Evolutionary conservation across 352 stramenopile species (phyloP).

Genomic region (Globisporangium acanthophoron): DNA sequence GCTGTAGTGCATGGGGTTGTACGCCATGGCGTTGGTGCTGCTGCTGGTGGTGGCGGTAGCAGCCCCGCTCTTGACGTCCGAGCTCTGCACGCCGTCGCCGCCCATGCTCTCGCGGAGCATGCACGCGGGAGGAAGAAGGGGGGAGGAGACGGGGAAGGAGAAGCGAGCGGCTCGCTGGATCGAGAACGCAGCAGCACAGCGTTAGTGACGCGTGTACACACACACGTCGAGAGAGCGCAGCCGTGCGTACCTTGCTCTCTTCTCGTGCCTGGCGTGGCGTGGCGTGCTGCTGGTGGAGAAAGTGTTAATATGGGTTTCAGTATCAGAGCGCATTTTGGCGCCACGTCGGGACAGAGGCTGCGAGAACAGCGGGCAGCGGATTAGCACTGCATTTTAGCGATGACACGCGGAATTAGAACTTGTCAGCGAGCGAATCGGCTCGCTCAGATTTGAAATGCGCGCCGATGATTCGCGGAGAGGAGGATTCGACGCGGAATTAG

Average conservation of each 20-base stretch:
- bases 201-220: neutral
- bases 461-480: neutral
- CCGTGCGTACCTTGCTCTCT: neutral
- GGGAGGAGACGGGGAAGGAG: neutral
- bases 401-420: neutral
- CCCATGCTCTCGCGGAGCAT: slow-evolving; percentile 1
- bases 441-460: neutral
- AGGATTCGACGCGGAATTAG: neutral
- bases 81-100: slow-evolving; percentile 1
- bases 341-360: neutral
- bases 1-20: neutral
- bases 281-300: neutral
- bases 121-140: neutral
- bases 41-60: slow-evolving; percentile 1
- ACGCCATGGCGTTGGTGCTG: slow-evolving; percentile 8
- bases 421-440: neutral
- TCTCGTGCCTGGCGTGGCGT: neutral
- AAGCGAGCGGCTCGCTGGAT: neutral
- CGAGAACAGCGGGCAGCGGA: neutral
- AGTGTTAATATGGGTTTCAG: slow-evolving; percentile 4
- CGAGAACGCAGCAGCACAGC: neutral
- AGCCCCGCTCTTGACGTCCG: neutral
- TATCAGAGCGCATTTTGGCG: neutral
- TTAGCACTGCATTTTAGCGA: neutral
- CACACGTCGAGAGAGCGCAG: neutral